phyloP scores from a whole-genome alignment of 208 protist species.

The Trypanosoma conorhini region DNA sequence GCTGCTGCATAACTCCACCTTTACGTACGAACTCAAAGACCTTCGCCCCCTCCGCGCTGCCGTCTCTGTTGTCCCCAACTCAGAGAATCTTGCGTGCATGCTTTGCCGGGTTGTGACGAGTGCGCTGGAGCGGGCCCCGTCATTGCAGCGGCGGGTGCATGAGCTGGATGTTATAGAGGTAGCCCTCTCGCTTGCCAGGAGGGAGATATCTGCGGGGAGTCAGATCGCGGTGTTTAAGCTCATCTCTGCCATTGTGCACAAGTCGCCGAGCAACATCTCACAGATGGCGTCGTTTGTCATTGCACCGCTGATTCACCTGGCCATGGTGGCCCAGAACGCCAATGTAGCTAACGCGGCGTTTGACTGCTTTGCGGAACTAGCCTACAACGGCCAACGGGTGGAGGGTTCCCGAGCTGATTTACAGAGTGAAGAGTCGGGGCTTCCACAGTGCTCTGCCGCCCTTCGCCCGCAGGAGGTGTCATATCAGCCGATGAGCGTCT shows the following conservation, averaged over 20 bases:
- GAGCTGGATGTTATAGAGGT: constrained; percentile 76
- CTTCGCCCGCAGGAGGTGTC: constrained; percentile 35
- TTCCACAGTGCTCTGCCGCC: constrained; percentile 29
- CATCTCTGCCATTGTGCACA: constrained; percentile 36
- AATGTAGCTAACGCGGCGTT: constrained; percentile 55
- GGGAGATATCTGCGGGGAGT: constrained; percentile 47
- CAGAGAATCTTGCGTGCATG: constrained; percentile 39
- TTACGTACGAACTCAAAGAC: constrained; percentile 37
- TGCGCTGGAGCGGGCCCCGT: constrained; percentile 16
- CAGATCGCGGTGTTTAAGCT: constrained; percentile 54
- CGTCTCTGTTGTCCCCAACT: constrained; percentile 42
- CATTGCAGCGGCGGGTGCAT: constrained; percentile 32
- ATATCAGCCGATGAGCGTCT: constrained; percentile 58
- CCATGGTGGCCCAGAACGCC: constrained; percentile 36
- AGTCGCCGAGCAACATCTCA: constrained; percentile 51
- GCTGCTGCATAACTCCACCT: constrained; percentile 19
- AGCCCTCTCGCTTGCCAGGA: constrained; percentile 39
- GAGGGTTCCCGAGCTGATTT: background rate
- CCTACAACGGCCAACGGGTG: constrained; percentile 57
- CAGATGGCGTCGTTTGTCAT: constrained; percentile 46
- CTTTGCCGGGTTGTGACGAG: constrained; percentile 64
- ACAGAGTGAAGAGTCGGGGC: constrained; percentile 7
- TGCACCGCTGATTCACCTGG: constrained; percentile 38
- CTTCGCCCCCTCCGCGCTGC: constrained; percentile 61
- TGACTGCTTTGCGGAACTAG: constrained; percentile 66